A percentile compares a stretch with the other conserved stretches of the same genome.
Conservation (phyloP, 805 yeast genomes). For the Debaryomyces maramus region DNA sequence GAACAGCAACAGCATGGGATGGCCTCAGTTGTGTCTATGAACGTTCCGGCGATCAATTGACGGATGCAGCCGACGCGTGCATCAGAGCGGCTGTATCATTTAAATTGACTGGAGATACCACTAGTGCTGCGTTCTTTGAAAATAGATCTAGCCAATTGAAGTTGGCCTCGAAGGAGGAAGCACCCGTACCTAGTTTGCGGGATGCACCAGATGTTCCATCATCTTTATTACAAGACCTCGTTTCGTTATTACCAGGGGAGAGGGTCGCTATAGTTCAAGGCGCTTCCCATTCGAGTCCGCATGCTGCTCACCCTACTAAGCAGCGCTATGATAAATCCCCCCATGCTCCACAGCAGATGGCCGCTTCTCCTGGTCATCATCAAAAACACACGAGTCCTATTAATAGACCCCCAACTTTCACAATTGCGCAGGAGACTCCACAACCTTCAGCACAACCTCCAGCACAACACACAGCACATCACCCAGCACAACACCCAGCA, state of each 20-base stretch:
- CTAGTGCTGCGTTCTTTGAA: slow-evolving; percentile 43
- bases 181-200: slow-evolving; percentile 45
- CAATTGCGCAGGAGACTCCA: too few species aligned
- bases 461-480: too few species aligned
- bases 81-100: slow-evolving; percentile 51
- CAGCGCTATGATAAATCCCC: too few species aligned
- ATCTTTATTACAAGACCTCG: slow-evolving; percentile 41
- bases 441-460: too few species aligned
- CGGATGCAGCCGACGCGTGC: slow-evolving; percentile 63
- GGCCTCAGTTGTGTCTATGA: slow-evolving; percentile 63
- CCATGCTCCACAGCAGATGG: not conserved
- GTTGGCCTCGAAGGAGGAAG: slow-evolving; percentile 44
- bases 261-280: slow-evolving; percentile 39
- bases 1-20: slow-evolving; percentile 60
- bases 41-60: slow-evolving; percentile 58
- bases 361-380: slow-evolving; percentile 15
- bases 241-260: slow-evolving; percentile 42
- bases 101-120: slow-evolving; percentile 45
- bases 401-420: too few species aligned
- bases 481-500: too few species aligned
- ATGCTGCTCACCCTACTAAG: too few species aligned
- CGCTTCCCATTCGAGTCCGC: slow-evolving; percentile 1
- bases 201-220: slow-evolving; percentile 51
- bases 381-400: too few species aligned
- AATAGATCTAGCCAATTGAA: slow-evolving; percentile 43